These are phyloP conservation scores for Backusella sp. DNA, from an alignment of 192 early-diverging fungal genomes.

Conservation along the genomic window DNA sequence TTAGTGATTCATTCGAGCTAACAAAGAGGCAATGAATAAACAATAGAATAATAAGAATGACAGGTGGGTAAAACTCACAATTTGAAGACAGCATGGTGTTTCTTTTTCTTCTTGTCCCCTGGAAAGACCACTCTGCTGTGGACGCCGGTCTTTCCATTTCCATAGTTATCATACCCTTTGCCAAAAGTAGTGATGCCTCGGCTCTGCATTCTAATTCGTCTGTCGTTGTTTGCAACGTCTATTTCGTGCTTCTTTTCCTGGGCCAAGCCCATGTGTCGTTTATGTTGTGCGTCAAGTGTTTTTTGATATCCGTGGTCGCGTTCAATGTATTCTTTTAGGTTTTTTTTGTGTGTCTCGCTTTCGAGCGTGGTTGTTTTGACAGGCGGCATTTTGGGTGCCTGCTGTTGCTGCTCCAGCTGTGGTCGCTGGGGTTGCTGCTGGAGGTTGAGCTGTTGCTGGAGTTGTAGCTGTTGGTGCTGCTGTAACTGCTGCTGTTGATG, in stretches of 20 bases:
- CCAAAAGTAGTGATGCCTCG: slow-evolving; percentile 44
- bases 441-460: background rate
- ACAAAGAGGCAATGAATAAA: slow-evolving; percentile 8
- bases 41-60: background rate
- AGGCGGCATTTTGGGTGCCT: background rate
- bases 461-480: background rate
- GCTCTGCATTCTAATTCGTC: slow-evolving; percentile 29
- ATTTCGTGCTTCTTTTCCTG: slow-evolving; percentile 43
- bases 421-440: background rate
- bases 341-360: slow-evolving; percentile 17
- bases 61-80: slow-evolving; percentile 38
- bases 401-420: background rate
- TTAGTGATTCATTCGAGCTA: slow-evolving; percentile 55
- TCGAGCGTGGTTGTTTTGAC: slow-evolving; percentile 7
- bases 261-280: slow-evolving; percentile 42
- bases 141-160: slow-evolving; percentile 54
- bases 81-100: slow-evolving; percentile 39
- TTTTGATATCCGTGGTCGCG: slow-evolving; percentile 47
- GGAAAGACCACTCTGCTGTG: slow-evolving; percentile 45
- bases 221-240: slow-evolving; percentile 34
- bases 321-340: slow-evolving; percentile 41
- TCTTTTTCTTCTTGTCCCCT: slow-evolving; percentile 39
- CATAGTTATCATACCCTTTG: slow-evolving; percentile 59
- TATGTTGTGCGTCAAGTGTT: slow-evolving; percentile 48
- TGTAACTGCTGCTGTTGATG: background rate